Percentiles rank a stretch among this genome's conserved stretches.
These are phyloP conservation scores for Rhodomyrtus psidioides DNA, from an alignment of 441 rosid species.

Conservation along the genomic window DNA sequence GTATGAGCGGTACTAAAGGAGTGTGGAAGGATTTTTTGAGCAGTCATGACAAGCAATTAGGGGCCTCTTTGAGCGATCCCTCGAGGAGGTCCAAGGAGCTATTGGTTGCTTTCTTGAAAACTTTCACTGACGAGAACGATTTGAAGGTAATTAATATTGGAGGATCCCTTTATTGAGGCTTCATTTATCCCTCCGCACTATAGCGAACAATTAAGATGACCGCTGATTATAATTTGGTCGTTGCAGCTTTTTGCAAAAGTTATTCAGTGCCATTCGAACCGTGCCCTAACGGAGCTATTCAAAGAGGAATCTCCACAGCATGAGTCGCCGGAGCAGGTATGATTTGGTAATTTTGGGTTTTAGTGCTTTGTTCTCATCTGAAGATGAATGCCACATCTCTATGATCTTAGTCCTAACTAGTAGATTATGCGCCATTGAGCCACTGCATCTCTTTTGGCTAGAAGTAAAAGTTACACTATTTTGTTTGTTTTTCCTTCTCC, in stretches of 20 bases:
- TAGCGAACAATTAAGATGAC: background rate
- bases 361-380: background rate
- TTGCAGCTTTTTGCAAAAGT: slow-evolving; percentile 45
- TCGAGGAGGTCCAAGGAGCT: slow-evolving; percentile 43
- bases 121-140: slow-evolving; percentile 41
- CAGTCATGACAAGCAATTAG: slow-evolving; percentile 40
- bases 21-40: slow-evolving; percentile 77
- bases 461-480: background rate
- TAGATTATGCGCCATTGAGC: background rate
- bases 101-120: slow-evolving; percentile 52
- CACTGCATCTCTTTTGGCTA: background rate
- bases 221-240: background rate
- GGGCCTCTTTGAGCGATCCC: slow-evolving; percentile 73
- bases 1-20: slow-evolving; percentile 48
- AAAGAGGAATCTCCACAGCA: slow-evolving; percentile 26
- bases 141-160: slow-evolving; percentile 28
- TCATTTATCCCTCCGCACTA: background rate
- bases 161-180: background rate
- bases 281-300: slow-evolving; percentile 25
- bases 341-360: background rate
- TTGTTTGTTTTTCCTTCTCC: background rate
- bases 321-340: slow-evolving; percentile 69
- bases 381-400: background rate
- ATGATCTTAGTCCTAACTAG: background rate
- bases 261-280: slow-evolving; percentile 35